Conservation (phyloP, 2,329 filamentous ascomycete species). For the Verticillium nubilum region DNA sequence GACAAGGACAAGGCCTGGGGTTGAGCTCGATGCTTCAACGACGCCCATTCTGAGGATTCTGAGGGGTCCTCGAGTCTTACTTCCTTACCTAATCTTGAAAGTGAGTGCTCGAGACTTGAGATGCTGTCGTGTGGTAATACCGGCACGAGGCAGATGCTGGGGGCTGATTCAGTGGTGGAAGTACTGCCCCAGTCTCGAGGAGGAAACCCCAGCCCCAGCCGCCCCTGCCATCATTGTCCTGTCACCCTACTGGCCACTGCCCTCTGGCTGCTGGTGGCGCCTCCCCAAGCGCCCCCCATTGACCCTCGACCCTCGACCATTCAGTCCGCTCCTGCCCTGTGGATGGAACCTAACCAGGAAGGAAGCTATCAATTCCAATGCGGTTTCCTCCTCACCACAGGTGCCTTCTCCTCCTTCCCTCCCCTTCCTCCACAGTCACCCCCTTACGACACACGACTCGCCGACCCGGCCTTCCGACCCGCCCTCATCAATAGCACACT, state of each 20-base stretch:
- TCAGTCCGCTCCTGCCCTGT: background rate
- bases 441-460: background rate
- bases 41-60: no score
- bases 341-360: background rate
- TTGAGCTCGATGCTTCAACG: background rate
- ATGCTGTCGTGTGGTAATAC: background rate
- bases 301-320: background rate
- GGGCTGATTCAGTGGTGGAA: background rate
- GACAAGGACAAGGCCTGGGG: background rate
- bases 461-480: background rate
- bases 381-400: background rate
- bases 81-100: background rate
- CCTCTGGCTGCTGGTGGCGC: background rate
- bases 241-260: background rate
- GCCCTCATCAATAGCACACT: background rate
- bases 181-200: background rate
- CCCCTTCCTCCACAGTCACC: background rate
- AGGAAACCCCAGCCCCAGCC: background rate
- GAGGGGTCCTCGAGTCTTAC: no score
- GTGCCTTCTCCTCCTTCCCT: background rate
- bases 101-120: background rate
- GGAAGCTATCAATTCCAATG: conserved; percentile 1
- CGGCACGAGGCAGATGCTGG: background rate
- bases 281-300: background rate
- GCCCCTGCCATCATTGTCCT: background rate